Evolutionary conservation across 129 eudicot species (phyloP).

Genomic region (Saposhnikovia divaricata): DNA sequence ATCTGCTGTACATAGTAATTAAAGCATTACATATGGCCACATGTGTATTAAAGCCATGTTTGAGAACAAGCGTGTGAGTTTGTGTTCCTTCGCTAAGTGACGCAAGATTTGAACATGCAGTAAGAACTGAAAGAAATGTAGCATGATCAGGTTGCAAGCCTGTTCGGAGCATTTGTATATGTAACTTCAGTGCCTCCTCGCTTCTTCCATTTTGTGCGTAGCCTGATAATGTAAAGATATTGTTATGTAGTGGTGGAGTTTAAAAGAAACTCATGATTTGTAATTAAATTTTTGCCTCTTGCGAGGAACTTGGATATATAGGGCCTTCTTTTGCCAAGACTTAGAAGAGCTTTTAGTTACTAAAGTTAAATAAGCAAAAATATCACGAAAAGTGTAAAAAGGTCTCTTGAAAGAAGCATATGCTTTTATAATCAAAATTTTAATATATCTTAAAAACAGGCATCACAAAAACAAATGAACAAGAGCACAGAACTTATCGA

Average conservation of each 20-base stretch:
- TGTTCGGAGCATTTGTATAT: slow-evolving; percentile 24
- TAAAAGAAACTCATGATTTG: background rate
- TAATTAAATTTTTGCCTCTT: background rate
- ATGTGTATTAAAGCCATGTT: slow-evolving; percentile 22
- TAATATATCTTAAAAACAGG: background rate
- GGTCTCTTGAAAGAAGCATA: background rate
- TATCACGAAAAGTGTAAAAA: background rate
- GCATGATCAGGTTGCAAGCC: slow-evolving; percentile 36
- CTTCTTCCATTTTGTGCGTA: slow-evolving; percentile 43
- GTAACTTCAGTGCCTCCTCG: slow-evolving; percentile 36
- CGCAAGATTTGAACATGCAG: slow-evolving; percentile 41
- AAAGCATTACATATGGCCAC: slow-evolving; percentile 37
- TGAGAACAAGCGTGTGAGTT: slow-evolving; percentile 33
- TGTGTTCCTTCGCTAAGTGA: slow-evolving; percentile 39
- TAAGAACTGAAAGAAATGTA: slow-evolving; percentile 36
- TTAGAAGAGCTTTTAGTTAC: too few relatives aligned
- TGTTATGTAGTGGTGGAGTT: background rate
- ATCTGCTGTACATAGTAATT: slow-evolving; percentile 48
- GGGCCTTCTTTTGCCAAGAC: background rate
- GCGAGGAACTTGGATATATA: background rate
- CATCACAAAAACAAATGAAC: background rate
- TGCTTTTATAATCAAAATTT: background rate
- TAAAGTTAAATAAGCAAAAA: background rate
- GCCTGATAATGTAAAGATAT: slow-evolving; percentile 23
- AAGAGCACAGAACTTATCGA: background rate